These are phyloP conservation scores for Trichoderma oligosporum DNA, from an alignment of 2,329 filamentous ascomycete genomes.

Conservation along the genomic window DNA sequence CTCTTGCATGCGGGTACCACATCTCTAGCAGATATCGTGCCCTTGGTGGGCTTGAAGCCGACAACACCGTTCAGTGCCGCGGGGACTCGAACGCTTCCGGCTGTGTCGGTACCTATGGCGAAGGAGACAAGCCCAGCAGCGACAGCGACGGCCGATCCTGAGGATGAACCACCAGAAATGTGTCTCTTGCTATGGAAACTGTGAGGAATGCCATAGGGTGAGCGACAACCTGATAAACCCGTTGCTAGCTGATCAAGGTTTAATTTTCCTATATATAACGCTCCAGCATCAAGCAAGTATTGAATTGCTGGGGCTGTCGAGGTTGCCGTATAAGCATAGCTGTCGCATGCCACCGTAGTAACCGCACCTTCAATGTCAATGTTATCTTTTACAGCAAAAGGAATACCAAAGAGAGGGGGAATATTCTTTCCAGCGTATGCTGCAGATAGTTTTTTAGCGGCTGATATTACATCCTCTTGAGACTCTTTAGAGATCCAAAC, in stretches of 20 bases:
- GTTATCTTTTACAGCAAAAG: slow-evolving; percentile 25
- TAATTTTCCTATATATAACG: slow-evolving; percentile 43
- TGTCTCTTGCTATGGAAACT: slow-evolving; percentile 20
- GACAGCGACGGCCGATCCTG: slow-evolving; percentile 23
- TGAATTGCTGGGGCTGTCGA: slow-evolving; percentile 22
- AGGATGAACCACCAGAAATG: slow-evolving; percentile 25
- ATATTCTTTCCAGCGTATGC: slow-evolving; percentile 12
- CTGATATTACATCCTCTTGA: background rate
- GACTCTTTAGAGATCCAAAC: background rate
- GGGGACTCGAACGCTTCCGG: slow-evolving; percentile 22
- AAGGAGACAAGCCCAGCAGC: slow-evolving; percentile 23
- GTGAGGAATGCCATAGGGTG: slow-evolving; percentile 21
- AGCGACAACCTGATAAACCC: slow-evolving; percentile 23
- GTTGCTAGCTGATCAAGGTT: slow-evolving; percentile 44
- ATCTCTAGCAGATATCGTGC: slow-evolving; percentile 1
- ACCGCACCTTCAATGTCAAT: slow-evolving; percentile 21
- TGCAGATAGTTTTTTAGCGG: background rate
- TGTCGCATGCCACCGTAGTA: slow-evolving; percentile 22
- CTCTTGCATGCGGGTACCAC: background rate
- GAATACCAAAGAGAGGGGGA: slow-evolving; percentile 24
- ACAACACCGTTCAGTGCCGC: slow-evolving; percentile 24
- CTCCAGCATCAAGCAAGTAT: slow-evolving; percentile 27
- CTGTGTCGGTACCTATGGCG: slow-evolving; percentile 25
- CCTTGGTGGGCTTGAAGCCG: slow-evolving; percentile 18
- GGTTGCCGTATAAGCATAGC: slow-evolving; percentile 11